A percentile compares a stretch with the other conserved stretches of the same genome.
Conservation (phyloP, 2,329 filamentous ascomycete species). For the Fusarium mundagurra region DNA sequence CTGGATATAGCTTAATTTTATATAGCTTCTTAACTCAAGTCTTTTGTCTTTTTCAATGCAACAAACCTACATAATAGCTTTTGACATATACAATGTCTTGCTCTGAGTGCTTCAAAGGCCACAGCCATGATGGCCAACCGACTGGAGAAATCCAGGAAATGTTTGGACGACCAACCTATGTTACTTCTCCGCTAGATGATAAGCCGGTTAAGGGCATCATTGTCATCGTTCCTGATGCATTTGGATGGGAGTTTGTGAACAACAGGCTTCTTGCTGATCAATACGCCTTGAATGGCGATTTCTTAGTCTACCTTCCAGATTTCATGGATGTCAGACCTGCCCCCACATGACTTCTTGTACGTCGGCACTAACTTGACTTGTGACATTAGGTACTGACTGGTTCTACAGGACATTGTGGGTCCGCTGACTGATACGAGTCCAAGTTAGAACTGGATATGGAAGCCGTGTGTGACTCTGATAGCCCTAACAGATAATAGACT, state of each 20-base stretch:
- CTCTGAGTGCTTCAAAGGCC: neutral
- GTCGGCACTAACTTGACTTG: rapidly evolving
- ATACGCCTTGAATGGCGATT: neutral
- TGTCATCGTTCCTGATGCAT: neutral
- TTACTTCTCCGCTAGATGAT: neutral
- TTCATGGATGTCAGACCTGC: neutral
- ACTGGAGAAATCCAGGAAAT: neutral
- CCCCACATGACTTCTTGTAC: neutral
- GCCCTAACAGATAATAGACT: rapidly evolving
- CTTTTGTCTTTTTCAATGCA: rapidly evolving
- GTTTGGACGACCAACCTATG: neutral
- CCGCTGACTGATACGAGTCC: neutral
- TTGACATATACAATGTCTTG: neutral
- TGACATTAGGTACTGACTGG: rapidly evolving
- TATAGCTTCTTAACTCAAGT: rapidly evolving
- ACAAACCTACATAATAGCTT: rapidly evolving
- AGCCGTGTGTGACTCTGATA: neutral
- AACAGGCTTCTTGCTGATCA: neutral
- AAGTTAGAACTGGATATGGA: neutral
- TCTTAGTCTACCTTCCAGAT: neutral
- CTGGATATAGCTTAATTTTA: rapidly evolving
- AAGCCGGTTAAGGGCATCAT: rapidly evolving
- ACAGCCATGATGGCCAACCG: rapidly evolving
- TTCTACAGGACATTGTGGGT: neutral
- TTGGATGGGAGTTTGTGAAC: neutral